These are phyloP conservation scores for Lolium perenne DNA, from an alignment of 176 grass and related monocot genomes.

Conservation along the genomic window DNA sequence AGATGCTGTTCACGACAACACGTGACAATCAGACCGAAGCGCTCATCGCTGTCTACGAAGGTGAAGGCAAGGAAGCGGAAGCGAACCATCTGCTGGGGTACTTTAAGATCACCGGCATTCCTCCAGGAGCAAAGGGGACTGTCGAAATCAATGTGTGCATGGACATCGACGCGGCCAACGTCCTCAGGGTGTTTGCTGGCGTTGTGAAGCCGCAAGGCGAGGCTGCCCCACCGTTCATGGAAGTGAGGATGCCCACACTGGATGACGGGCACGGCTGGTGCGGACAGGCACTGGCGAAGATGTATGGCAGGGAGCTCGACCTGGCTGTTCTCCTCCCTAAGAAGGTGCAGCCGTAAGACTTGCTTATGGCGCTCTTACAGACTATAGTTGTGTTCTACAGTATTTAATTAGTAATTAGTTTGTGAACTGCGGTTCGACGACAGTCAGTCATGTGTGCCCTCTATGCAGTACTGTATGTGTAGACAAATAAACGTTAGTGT, in stretches of 20 bases:
- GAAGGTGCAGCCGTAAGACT: conserved; percentile 56
- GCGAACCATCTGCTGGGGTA: conserved; percentile 70
- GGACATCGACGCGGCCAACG: conserved; percentile 66
- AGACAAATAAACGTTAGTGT: not conserved
- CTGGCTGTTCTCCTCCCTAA: conserved; percentile 50
- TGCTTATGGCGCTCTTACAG: not conserved
- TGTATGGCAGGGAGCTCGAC: conserved; percentile 50
- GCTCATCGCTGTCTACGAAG: conserved; percentile 68
- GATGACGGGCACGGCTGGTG: conserved; percentile 71
- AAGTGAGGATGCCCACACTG: conserved; percentile 72
- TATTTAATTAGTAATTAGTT: not conserved
- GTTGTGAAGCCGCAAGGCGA: conserved; percentile 36
- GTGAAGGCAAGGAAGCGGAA: conserved; percentile 49
- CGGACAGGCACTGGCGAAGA: conserved; percentile 56
- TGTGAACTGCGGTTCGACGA: not conserved
- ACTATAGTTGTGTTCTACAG: not conserved
- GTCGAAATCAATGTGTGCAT: conserved; percentile 69
- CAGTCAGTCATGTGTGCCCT: not conserved
- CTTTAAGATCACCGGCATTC: conserved; percentile 72
- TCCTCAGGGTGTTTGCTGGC: conserved; percentile 60
- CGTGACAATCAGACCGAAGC: conserved; percentile 63
- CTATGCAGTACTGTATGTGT: not conserved
- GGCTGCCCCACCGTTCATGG: conserved; percentile 51
- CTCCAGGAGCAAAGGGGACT: conserved; percentile 43
- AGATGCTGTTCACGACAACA: conserved; percentile 59